Conservation (phyloP, 768 basidiomycete species). For the Auriscalpium microsporum region DNA sequence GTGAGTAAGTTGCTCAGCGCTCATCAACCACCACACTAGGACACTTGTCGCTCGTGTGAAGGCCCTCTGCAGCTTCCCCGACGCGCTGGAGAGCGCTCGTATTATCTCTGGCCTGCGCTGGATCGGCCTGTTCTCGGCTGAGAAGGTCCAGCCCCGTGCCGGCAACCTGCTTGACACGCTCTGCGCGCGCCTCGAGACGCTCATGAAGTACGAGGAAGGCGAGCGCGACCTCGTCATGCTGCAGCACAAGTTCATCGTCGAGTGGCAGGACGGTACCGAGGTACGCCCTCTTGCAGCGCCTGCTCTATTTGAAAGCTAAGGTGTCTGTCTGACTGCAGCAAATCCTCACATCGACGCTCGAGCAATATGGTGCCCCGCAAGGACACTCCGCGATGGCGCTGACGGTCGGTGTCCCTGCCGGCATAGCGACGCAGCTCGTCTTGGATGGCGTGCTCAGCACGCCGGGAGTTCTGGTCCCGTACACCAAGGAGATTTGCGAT, state of each 20-base stretch:
- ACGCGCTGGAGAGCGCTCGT: constrained; percentile 57
- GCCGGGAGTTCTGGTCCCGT: constrained; percentile 81
- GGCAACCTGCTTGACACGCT: constrained; percentile 89
- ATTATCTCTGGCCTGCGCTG: constrained; percentile 87
- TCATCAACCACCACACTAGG: constrained; percentile 29
- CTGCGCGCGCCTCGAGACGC: constrained; percentile 78
- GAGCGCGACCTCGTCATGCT: constrained; percentile 97
- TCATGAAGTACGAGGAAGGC: constrained; percentile 86
- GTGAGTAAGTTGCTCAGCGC: neutral
- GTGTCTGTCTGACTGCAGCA: constrained; percentile 36
- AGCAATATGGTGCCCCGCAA: constrained; percentile 72
- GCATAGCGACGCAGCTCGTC: constrained; percentile 86
- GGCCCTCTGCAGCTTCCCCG: constrained; percentile 64
- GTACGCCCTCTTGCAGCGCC: constrained; percentile 26
- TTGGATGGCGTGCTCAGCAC: constrained; percentile 75
- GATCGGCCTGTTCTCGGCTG: constrained; percentile 85
- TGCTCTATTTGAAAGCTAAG: neutral
- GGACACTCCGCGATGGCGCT: constrained; percentile 89
- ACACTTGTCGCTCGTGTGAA: constrained; percentile 67
- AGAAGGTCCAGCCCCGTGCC: constrained; percentile 51
- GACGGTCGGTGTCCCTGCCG: constrained; percentile 89
- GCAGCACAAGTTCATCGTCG: constrained; percentile 94
- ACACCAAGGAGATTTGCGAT: constrained; percentile 77
- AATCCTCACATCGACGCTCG: constrained; percentile 84
- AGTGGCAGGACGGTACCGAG: constrained; percentile 75